These are phyloP conservation scores for Alternaria triticina DNA, from an alignment of 2,329 filamentous ascomycete species.

Conservation along the genomic window DNA sequence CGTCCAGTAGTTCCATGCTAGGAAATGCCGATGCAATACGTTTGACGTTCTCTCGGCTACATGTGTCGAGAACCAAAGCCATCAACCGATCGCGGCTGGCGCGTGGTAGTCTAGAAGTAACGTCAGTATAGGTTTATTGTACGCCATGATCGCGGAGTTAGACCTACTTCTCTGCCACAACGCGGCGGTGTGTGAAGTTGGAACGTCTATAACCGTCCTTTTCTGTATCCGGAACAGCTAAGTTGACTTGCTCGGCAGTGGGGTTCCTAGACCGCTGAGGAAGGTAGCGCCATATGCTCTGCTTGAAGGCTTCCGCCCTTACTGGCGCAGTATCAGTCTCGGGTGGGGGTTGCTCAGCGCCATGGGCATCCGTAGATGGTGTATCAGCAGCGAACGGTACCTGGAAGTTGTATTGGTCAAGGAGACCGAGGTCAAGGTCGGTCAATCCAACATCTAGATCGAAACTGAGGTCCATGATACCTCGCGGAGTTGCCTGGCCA, in stretches of 20 bases:
- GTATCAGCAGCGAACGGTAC: conserved; percentile 49
- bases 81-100: conserved; percentile 65
- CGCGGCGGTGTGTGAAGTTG: conserved; percentile 45
- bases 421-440: conserved; percentile 53
- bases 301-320: conserved; percentile 46
- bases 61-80: conserved; percentile 67
- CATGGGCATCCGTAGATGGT: conserved; percentile 30
- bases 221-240: conserved; percentile 47
- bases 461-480: conserved; percentile 54
- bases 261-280: conserved; percentile 41
- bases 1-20: conserved; percentile 65
- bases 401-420: conserved; percentile 55
- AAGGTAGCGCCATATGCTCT: conserved; percentile 55
- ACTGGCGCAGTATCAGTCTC: conserved; percentile 31
- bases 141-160: background rate
- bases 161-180: conserved; percentile 47
- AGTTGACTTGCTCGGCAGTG: conserved; percentile 44
- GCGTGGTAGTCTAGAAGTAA: conserved; percentile 36
- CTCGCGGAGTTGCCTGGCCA: conserved; percentile 53
- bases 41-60: conserved; percentile 56
- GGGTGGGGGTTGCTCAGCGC: conserved; percentile 17
- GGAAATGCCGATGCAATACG: conserved; percentile 68
- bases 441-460: conserved; percentile 55
- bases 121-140: background rate
- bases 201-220: conserved; percentile 40